Conservation (phyloP, 345 rosid species). For the Citrus trifoliata region DNA sequence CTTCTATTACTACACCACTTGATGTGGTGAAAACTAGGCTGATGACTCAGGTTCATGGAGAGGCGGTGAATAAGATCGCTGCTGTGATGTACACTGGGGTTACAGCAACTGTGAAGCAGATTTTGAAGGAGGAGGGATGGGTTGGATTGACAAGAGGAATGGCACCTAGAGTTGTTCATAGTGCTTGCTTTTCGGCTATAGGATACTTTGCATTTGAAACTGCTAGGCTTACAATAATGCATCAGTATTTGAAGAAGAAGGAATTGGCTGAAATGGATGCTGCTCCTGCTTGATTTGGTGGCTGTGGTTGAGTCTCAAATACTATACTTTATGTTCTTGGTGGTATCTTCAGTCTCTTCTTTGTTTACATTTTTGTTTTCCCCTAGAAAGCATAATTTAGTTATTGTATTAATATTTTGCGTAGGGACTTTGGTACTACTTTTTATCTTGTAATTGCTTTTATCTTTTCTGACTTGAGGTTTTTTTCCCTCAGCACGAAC, state of each 20-base stretch:
- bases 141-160: slow-evolving; percentile 79
- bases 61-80: slow-evolving; percentile 42
- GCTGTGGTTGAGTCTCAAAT: background rate
- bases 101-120: slow-evolving; percentile 61
- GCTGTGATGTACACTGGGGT: slow-evolving; percentile 68
- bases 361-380: background rate
- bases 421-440: background rate
- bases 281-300: slow-evolving; percentile 23
- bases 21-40: slow-evolving; percentile 93
- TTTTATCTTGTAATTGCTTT: background rate
- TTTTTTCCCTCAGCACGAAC: background rate
- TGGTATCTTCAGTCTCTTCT: slow-evolving; percentile 7
- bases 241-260: slow-evolving; percentile 65
- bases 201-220: slow-evolving; percentile 98
- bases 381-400: background rate
- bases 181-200: slow-evolving; percentile 85
- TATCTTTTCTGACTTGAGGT: background rate
- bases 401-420: background rate
- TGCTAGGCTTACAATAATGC: slow-evolving; percentile 70
- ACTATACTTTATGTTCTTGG: background rate
- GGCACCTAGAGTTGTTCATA: slow-evolving; percentile 88
- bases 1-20: slow-evolving; percentile 80
- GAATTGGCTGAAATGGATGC: slow-evolving; percentile 36
- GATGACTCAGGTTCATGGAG: slow-evolving; percentile 77
- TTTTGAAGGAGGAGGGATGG: slow-evolving; percentile 87